Evolutionary conservation across 208 protist species (phyloP), one percentile per base, ranked within the genome.

Genomic region (Leishmania turanica): DNA sequence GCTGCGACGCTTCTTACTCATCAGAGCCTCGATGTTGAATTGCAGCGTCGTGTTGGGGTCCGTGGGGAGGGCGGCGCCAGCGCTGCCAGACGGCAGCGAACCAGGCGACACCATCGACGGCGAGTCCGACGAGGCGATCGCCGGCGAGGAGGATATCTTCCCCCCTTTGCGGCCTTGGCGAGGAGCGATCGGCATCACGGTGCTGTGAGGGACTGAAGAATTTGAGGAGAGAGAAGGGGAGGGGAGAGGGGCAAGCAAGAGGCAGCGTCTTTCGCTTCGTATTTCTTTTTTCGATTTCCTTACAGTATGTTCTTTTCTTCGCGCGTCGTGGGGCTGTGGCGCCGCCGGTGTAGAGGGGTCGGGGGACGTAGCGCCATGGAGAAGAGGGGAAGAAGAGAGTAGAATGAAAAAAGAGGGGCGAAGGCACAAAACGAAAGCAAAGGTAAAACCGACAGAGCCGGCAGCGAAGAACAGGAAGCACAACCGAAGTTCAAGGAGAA

Each of bases 111-210:
- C 79, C 19, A 77, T 71, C 17, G 84, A 86, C n/a, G 87, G 85
- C n/a, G 90, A 86, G 27, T 90, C 87, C 27, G 83, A 42, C 54
- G 83, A 87, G 42, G 80, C 84, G 70, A 87, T 47, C 77, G 85
- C 78, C 54, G 93, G 89, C 62, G 95, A 93, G 40, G 90, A 83
- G 11, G 83, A 87, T 58, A 98, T 89, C 84, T 98, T 98, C 34
- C 91, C 93, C 31, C 95, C 95, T 78, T 98, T 98, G 51, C 95
- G 83, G 51, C 95, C 92, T 84, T 94, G 93, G 62, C 95, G 95
- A 47, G 91, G 92, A 79, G 78, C 91, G 34, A 88, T 86, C 40
- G 92, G 89, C 94, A 97, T 97, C 71, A 68, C 74, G 19, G 19
- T 51, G 24, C 9, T 68, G 72, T 58, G 11, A 66, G 49, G 51